These are phyloP conservation scores for Eucalyptus dawsonii DNA, from an alignment of 345 rosid genomes.

Conservation along the genomic window DNA sequence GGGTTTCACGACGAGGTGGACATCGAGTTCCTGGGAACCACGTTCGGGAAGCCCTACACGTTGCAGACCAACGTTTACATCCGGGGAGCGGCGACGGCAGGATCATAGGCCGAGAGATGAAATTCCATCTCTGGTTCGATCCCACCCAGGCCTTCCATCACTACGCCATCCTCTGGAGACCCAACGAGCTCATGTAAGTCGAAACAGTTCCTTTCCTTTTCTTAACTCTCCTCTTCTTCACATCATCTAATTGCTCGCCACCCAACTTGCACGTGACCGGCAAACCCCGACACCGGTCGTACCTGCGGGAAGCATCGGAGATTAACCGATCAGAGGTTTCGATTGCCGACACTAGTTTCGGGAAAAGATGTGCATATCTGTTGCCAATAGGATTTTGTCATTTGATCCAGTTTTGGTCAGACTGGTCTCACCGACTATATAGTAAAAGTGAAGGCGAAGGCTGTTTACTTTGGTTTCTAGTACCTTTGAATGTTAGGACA, in stretches of 20 bases:
- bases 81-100: slow-evolving; percentile 88
- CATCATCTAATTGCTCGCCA: background rate
- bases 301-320: background rate
- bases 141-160: slow-evolving; percentile 76
- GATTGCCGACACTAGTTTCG: background rate
- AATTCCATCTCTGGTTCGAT: slow-evolving; percentile 92
- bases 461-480: background rate
- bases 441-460: background rate
- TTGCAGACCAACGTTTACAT: slow-evolving; percentile 94
- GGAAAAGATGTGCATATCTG: background rate
- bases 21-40: slow-evolving; percentile 89
- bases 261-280: background rate
- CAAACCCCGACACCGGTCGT: background rate
- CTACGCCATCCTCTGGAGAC: slow-evolving; percentile 85
- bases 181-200: slow-evolving; percentile 91
- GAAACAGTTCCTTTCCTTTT: background rate
- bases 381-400: background rate
- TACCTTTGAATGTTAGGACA: background rate
- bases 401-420: background rate
- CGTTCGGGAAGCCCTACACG: slow-evolving; percentile 85
- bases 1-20: slow-evolving; percentile 94
- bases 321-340: background rate
- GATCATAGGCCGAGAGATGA: slow-evolving; percentile 91
- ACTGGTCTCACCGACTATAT: background rate
- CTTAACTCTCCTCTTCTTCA: background rate